Percentiles rank a stretch among this genome's conserved stretches.
phyloP scores from a whole-genome alignment of 1,139 yeast genomes.

The Zygotorulaspora mrakii region DNA sequence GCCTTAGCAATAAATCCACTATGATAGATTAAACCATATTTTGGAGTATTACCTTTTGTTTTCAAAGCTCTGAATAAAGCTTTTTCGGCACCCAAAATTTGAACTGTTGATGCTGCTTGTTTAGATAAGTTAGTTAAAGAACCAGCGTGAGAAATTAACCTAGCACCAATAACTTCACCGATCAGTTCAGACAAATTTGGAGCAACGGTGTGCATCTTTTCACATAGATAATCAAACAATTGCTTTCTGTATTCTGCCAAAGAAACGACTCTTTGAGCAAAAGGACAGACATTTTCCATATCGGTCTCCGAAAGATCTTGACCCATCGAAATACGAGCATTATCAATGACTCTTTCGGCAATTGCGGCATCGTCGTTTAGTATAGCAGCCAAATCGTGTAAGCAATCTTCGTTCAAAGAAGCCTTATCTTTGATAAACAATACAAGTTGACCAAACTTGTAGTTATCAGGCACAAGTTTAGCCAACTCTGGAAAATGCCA shows the following conservation, averaged over 20 bases:
- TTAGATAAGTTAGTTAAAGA: constrained; percentile 92
- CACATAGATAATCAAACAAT: constrained; percentile 80
- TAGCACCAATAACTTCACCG: constrained; percentile 98
- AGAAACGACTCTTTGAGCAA: constrained; percentile 92
- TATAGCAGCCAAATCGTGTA: constrained; percentile 84
- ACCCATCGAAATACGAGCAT: constrained; percentile 97
- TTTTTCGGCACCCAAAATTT: constrained; percentile 98
- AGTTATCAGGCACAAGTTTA: constrained; percentile 89
- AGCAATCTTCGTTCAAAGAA: constrained; percentile 72
- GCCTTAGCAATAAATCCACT: constrained; percentile 97
- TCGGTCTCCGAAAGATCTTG: constrained; percentile 94
- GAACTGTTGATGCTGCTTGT: constrained; percentile 98
- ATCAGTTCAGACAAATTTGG: constrained; percentile 95
- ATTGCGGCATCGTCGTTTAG: constrained; percentile 91
- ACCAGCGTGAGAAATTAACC: constrained; percentile 97
- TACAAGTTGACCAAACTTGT: constrained; percentile 78
- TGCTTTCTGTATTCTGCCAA: constrained; percentile 90
- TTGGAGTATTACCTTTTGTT: constrained; percentile 98
- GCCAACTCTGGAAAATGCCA: constrained; percentile 99
- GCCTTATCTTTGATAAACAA: constrained; percentile 84
- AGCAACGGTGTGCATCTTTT: constrained; percentile 97
- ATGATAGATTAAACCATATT: constrained; percentile 95
- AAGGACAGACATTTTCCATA: constrained; percentile 81
- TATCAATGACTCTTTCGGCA: constrained; percentile 87
- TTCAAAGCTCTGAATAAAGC: constrained; percentile 97